Conservation (phyloP, 2,329 filamentous ascomycete genomes). For the Sclerotinia minor region DNA sequence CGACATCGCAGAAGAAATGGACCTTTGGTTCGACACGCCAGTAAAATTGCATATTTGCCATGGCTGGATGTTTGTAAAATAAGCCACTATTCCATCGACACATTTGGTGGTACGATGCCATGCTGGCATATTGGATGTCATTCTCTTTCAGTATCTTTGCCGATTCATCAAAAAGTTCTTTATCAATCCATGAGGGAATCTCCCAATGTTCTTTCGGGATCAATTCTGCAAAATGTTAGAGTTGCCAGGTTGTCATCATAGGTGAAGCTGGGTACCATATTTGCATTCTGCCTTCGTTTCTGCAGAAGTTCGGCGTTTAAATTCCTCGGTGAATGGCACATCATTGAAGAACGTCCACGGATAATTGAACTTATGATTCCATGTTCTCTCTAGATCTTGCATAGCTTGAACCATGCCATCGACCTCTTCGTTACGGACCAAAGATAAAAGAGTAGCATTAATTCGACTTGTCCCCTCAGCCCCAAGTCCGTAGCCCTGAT, state of each 20-base stretch:
- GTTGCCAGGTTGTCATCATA: constrained; percentile 29
- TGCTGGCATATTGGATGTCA: constrained; percentile 85
- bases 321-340: constrained; percentile 87
- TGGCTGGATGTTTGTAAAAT: constrained; percentile 94
- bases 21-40: constrained; percentile 99
- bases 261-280: constrained; percentile 61
- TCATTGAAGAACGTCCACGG: constrained; percentile 99
- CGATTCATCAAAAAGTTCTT: constrained; percentile 81
- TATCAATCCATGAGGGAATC: constrained; percentile 87
- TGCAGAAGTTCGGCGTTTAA: constrained; percentile 77
- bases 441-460: constrained; percentile 86
- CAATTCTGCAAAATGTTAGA: constrained; percentile 56
- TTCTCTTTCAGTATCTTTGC: constrained; percentile 79
- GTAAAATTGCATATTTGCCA: constrained; percentile 83
- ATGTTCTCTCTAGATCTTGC: constrained; percentile 87
- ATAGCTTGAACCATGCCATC: constrained; percentile 83
- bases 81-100: constrained; percentile 98
- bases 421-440: constrained; percentile 91
- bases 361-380: constrained; percentile 99
- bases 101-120: constrained; percentile 96
- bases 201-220: constrained; percentile 97
- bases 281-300: constrained; percentile 84
- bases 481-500: constrained; percentile 75
- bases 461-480: constrained; percentile 77
- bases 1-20: constrained; percentile 97